Evolutionary conservation across 768 basidiomycete species (phyloP).

Genomic region (Chlorophyllum brunneum): DNA sequence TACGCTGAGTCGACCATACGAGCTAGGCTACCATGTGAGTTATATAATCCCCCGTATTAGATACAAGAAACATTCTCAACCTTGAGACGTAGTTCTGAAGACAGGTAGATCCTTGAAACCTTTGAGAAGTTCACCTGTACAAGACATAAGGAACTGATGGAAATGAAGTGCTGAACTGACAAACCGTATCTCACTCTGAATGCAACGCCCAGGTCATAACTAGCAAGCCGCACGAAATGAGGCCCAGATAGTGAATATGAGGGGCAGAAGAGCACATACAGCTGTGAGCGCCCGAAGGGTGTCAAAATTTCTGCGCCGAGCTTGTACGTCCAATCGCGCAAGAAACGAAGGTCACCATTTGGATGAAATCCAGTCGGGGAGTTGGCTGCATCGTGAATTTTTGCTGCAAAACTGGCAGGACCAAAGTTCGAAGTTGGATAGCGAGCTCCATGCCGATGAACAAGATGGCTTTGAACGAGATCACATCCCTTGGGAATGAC

Average conservation of each 20-base stretch:
- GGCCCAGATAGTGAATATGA: no score
- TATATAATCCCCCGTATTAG: background rate
- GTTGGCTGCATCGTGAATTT: slow-evolving; percentile 41
- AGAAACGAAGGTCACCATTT: slow-evolving; percentile 53
- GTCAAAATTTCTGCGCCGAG: slow-evolving; percentile 76
- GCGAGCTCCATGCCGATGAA: slow-evolving; percentile 70
- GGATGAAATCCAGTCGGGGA: slow-evolving; percentile 40
- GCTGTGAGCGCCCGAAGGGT: slow-evolving; percentile 70
- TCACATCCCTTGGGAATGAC: slow-evolving; percentile 42
- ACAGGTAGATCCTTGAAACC: slow-evolving; percentile 49
- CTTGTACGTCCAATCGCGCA: slow-evolving; percentile 75
- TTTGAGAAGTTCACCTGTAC: slow-evolving; percentile 31
- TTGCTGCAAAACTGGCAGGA: slow-evolving; percentile 40
- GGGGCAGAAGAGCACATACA: slow-evolving; percentile 32
- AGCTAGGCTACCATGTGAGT: slow-evolving; percentile 24
- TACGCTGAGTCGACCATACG: slow-evolving; percentile 52
- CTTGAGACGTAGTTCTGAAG: slow-evolving; percentile 59
- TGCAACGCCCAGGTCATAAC: slow-evolving; percentile 48
- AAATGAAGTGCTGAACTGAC: slow-evolving; percentile 13
- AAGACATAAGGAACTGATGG: background rate
- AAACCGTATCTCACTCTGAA: slow-evolving; percentile 62
- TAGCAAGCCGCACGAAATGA: no score
- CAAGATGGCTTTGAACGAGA: slow-evolving; percentile 48
- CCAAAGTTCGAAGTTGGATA: slow-evolving; percentile 47
- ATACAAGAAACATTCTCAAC: slow-evolving; percentile 21